Base-by-base conservation (phyloP, 2,329 filamentous ascomycete species). In the Alternaria gansuensis region DNA sequence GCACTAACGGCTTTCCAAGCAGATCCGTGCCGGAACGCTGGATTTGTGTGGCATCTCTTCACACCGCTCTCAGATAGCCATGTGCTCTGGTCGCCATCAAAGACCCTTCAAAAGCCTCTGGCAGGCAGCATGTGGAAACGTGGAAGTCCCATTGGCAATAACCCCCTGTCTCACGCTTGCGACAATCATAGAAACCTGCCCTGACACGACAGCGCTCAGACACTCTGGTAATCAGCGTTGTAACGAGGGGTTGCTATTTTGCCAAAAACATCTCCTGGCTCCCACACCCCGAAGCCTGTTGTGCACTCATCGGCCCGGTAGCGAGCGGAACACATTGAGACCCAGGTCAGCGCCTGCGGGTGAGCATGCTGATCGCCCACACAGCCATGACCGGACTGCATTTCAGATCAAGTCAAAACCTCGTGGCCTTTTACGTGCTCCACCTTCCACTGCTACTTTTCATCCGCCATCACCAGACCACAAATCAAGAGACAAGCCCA, bases 11-110 rank as follows among this genome's bases (percentile, higher is more conserved):
- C 60, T 59, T 66, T 59, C 54, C 69, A 67, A 66, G 71, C 54
- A 69, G 69, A 74, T 73, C 70, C 48, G 66, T 68, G 66, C 69
- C 70, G 70, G 53, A 24, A 57, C 46, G 41, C 64, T 67, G 71
- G 71, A 67, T 60, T 56, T 40, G 43, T 55, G 49, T 54, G 51
- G 48, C 48, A 39, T 54, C 56, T 17, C 43, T 57, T 66, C 67
- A 67, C 68, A 66, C 65, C 65, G 62, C 64, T 68, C 67, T 60
- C 57, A 60, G 57, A 60, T 48, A 63, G 53, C 50, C 54, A 36
- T 14, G 48, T 52, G 54, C 49, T 31, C 43, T 50, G 36, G 51
- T 41, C 59, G 57, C 59, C 51, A 51, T 41, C 26, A 40, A n/a
- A 17, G 41, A 17, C 57, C 57, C 59, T 61, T 59, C 54, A 26